A percentile compares a stretch with the other conserved stretches of the same genome.
These are phyloP conservation scores for Bacidia rubella DNA, from an alignment of 495 filamentous ascomycete genomes.

Conservation along the genomic window DNA sequence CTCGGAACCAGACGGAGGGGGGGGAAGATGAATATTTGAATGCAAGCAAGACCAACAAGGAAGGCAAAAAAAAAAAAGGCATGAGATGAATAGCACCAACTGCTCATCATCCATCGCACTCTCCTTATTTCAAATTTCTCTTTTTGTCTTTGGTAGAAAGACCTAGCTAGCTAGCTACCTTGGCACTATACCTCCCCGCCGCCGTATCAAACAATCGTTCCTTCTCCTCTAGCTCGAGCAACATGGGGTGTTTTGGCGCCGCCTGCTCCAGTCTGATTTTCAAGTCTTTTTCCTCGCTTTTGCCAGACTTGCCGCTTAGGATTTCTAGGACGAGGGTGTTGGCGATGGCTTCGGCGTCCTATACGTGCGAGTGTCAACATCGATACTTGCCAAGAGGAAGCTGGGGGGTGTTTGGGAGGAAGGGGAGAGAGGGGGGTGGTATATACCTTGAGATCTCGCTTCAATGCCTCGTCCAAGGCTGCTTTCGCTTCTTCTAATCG, in stretches of 20 bases:
- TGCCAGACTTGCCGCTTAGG: constrained; percentile 54
- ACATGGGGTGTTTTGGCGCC: constrained; percentile 45
- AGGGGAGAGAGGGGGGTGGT: constrained; percentile 21
- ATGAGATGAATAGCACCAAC: too few relatives aligned
- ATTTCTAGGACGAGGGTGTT: constrained; percentile 69
- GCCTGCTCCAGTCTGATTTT: constrained; percentile 30
- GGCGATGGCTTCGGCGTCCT: constrained; percentile 59
- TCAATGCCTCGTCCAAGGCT: constrained; percentile 65
- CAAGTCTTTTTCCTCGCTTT: constrained; percentile 25
- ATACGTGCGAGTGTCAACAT: too few relatives aligned
- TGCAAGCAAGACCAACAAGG: too few relatives aligned
- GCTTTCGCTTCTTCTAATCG: constrained; percentile 80
- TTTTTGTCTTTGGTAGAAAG: too few relatives aligned
- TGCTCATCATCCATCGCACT: too few relatives aligned
- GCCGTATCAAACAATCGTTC: constrained; percentile 65
- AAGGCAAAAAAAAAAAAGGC: too few relatives aligned
- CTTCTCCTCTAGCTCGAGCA: constrained; percentile 63
- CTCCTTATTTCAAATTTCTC: too few relatives aligned
- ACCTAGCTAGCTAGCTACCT: constrained; percentile 32
- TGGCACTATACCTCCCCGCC: constrained; percentile 63
- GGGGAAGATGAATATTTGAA: too few relatives aligned
- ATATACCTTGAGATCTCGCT: too few relatives aligned
- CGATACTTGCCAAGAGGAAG: too few relatives aligned
- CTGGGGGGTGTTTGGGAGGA: background rate
- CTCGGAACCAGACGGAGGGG: too few relatives aligned